Evolutionary conservation across 352 stramenopile species (phyloP).

Genomic region (Hyaloperonospora brassicae): DNA sequence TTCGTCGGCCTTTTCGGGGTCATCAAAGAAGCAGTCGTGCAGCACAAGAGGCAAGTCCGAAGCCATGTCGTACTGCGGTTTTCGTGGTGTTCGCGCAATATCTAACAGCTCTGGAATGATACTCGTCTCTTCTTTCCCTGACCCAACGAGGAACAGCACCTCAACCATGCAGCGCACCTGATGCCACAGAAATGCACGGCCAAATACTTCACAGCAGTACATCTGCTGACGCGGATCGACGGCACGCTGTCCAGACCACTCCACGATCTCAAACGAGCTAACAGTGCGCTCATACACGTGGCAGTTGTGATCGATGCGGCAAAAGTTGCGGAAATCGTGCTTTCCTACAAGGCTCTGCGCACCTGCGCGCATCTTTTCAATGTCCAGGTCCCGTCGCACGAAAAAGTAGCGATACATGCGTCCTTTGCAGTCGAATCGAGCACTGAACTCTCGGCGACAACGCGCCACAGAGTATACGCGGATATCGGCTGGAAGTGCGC

Average conservation of each 20-base stretch:
- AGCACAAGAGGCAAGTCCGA: constrained; percentile 93
- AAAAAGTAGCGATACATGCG: constrained; percentile 99
- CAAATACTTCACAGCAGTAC: constrained; percentile 71
- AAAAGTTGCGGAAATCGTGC: constrained; percentile 99
- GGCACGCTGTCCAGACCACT: constrained; percentile 38
- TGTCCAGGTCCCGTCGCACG: constrained; percentile 52
- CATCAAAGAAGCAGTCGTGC: constrained; percentile 92
- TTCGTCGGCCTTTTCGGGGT: constrained; percentile 21
- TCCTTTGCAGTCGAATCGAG: constrained; percentile 90
- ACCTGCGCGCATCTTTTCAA: constrained; percentile 83
- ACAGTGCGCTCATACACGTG: constrained; percentile 91
- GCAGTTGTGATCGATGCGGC: constrained; percentile 97
- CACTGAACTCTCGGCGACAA: constrained; percentile 82
- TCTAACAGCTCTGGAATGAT: constrained; percentile 90
- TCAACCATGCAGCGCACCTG: constrained; percentile 98
- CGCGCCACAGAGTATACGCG: constrained; percentile 80
- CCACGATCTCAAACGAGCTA: constrained; percentile 71
- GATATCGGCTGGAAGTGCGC: constrained; percentile 88
- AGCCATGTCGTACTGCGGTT: constrained; percentile 93
- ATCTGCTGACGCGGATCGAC: constrained; percentile 47
- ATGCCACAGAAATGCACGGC: constrained; percentile 98
- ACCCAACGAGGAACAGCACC: constrained; percentile 94
- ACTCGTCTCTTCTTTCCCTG: constrained; percentile 82
- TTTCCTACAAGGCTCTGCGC: constrained; percentile 86
- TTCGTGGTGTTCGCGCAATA: constrained; percentile 77